Evolutionary conservation across 352 stramenopile genomes (phyloP), one percentile per base, ranked within the genome.

Genomic region (Globisporangium nodosum): DNA sequence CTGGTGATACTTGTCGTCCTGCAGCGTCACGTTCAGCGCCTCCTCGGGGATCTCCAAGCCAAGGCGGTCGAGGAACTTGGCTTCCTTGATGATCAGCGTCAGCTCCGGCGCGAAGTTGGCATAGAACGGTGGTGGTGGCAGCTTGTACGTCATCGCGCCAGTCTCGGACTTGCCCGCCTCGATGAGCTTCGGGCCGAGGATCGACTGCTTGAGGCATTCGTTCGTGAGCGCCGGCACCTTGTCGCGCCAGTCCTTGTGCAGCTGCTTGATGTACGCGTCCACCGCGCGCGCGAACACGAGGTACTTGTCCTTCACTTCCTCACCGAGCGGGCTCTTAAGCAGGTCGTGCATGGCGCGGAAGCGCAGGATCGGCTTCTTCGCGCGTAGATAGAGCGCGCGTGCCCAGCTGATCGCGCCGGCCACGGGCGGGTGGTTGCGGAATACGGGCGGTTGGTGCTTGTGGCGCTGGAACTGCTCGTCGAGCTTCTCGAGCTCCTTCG

Each of bases 1-100:
- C 48, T 93, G 78, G 60, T 97, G 94, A 64, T 98, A 98, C 60
- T 98, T 98, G 63, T 97, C 88, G 63, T 98, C 95, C 64, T 98
- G 95, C 3, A 98, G 76, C 24, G 95, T 97, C 60, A 98, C 94
- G 58, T 98, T 98, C 31, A 98, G 68, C 0, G 95, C 94, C 30
- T 95, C 85, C 65, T 98, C 96, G 0, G 95, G 95, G 43, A 97
- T 95, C 50, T 97, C 84, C 77, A 98, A 98, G 5, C 95, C 94
- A 35, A 98, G 82, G 0, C 92, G 87, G 65, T 98, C 95, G 0
- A 98, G 75, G 55, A 98, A 97, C 68, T 98, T 98, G 39, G 88
- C 88, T 69, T 98, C 95, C 51, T 96, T 92, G 58, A 98, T 98
- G 51, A 98, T 93, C 71, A 97, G 79, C n/a, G 83, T 80, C 27